Conservation (phyloP, 2,329 filamentous ascomycete genomes). For the Ceratocystis cacaofunesta region DNA sequence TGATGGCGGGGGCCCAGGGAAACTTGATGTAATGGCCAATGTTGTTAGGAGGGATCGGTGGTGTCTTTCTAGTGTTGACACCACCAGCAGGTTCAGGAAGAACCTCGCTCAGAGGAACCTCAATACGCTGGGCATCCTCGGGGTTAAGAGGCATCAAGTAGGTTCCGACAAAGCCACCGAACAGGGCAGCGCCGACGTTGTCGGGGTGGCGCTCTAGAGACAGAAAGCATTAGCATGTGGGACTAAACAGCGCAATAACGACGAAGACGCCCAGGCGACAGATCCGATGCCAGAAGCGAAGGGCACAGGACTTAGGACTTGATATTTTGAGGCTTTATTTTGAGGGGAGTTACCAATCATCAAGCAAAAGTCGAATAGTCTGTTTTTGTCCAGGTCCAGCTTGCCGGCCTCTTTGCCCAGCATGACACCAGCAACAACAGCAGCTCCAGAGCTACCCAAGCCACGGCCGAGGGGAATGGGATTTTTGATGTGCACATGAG, state of each 20-base stretch:
- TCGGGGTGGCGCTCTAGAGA: slow-evolving; percentile 65
- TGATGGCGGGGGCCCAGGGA: slow-evolving; percentile 85
- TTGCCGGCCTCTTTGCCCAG: slow-evolving; percentile 79
- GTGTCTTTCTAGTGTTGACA: slow-evolving; percentile 71
- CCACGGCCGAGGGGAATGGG: slow-evolving; percentile 86
- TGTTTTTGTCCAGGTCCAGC: slow-evolving; percentile 58
- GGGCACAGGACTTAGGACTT: background rate
- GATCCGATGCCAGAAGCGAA: background rate
- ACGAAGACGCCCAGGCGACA: background rate
- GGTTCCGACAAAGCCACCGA: slow-evolving; percentile 91
- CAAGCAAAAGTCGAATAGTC: slow-evolving; percentile 86
- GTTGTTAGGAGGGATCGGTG: slow-evolving; percentile 75
- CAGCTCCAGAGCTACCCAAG: slow-evolving; percentile 86
- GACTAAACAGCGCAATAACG: background rate
- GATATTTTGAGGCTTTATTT: background rate
- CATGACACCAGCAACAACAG: slow-evolving; percentile 88
- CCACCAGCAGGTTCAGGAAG: slow-evolving; percentile 81
- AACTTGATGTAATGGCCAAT: slow-evolving; percentile 97
- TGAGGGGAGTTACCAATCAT: slow-evolving; percentile 61
- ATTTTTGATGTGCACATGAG: slow-evolving; percentile 88
- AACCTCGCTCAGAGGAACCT: slow-evolving; percentile 90
- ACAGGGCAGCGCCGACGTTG: slow-evolving; percentile 87
- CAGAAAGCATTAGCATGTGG: background rate
- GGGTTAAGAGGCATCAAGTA: slow-evolving; percentile 86
- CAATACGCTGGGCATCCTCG: slow-evolving; percentile 75